Percentiles rank a stretch among this genome's conserved stretches.
Evolutionary conservation across 495 filamentous ascomycete genomes (phyloP).

Genomic region (Staphylotrichum tortipilum): DNA sequence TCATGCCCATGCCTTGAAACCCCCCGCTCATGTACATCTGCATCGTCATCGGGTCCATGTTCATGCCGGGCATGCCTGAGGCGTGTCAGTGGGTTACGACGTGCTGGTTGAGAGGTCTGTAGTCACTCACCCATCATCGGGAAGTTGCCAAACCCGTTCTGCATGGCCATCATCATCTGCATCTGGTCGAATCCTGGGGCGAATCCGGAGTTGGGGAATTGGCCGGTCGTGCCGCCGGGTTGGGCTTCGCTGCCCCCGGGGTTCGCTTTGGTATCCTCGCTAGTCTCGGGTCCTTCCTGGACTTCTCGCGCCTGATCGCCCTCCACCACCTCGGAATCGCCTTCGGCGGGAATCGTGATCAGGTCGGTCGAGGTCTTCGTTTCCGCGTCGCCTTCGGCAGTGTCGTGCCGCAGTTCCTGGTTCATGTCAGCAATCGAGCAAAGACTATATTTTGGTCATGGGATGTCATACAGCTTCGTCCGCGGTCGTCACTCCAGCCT

Average conservation of each 20-base stretch:
- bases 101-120: neutral
- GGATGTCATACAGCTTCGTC: constrained; percentile 6
- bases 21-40: constrained; percentile 80
- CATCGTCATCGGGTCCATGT: constrained; percentile 84
- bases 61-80: constrained; percentile 67
- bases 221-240: constrained; percentile 43
- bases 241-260: constrained; percentile 32
- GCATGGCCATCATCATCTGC: constrained; percentile 64
- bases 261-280: constrained; percentile 26
- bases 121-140: constrained; percentile 76
- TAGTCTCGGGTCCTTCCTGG: constrained; percentile 28
- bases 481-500: neutral
- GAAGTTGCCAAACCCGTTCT: constrained; percentile 55
- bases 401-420: constrained; percentile 8
- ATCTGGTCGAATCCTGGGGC: constrained; percentile 63
- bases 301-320: constrained; percentile 19
- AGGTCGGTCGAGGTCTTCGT: neutral
- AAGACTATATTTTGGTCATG: neutral
- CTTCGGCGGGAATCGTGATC: neutral
- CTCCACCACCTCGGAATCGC: constrained; percentile 18
- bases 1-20: constrained; percentile 81
- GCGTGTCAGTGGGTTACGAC: constrained; percentile 11
- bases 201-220: constrained; percentile 59
- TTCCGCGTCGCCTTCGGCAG: constrained; percentile 4
- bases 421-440: constrained; percentile 6